These are phyloP conservation scores for Lactarius sanguifluus DNA, from an alignment of 768 basidiomycete species.

Conservation along the genomic window DNA sequence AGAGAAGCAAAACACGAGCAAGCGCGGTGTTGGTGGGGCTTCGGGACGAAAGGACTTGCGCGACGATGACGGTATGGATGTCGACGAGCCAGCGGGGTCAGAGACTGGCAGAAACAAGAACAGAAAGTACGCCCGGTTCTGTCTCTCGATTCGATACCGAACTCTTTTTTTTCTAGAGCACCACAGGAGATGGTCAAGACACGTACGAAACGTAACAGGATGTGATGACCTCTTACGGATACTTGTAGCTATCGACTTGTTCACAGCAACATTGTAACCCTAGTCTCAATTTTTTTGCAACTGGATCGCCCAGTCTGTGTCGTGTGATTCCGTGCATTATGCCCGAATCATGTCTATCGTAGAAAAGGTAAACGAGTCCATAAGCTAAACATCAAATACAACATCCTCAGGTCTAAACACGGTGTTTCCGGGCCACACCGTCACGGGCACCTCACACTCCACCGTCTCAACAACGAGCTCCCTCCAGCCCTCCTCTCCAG, in stretches of 20 bases:
- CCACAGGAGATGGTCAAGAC: slow-evolving; percentile 28
- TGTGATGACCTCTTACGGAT: slow-evolving; percentile 13
- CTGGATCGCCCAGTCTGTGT: slow-evolving; percentile 3
- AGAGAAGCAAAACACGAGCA: slow-evolving; percentile 36
- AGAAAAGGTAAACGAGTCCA: neutral
- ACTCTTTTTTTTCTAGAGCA: slow-evolving; percentile 8
- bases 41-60: slow-evolving; percentile 23
- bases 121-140: slow-evolving; percentile 22
- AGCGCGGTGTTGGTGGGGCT: slow-evolving; percentile 21
- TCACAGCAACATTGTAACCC: slow-evolving; percentile 18
- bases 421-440: slow-evolving; percentile 87
- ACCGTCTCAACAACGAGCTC: slow-evolving; percentile 80
- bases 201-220: slow-evolving; percentile 27
- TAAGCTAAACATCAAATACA: slow-evolving; percentile 63
- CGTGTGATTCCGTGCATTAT: slow-evolving; percentile 12
- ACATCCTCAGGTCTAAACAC: slow-evolving; percentile 79
- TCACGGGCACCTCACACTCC: slow-evolving; percentile 91
- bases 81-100: slow-evolving; percentile 28
- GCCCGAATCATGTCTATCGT: slow-evolving; percentile 11
- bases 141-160: neutral
- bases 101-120: slow-evolving; percentile 22
- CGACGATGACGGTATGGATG: slow-evolving; percentile 30
- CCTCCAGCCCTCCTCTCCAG: slow-evolving; percentile 50
- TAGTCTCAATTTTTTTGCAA: slow-evolving; percentile 13
- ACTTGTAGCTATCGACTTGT: slow-evolving; percentile 5